These are phyloP conservation scores for Saprolegnia diclina DNA, from an alignment of 352 stramenopile genomes.

Conservation along the genomic window DNA sequence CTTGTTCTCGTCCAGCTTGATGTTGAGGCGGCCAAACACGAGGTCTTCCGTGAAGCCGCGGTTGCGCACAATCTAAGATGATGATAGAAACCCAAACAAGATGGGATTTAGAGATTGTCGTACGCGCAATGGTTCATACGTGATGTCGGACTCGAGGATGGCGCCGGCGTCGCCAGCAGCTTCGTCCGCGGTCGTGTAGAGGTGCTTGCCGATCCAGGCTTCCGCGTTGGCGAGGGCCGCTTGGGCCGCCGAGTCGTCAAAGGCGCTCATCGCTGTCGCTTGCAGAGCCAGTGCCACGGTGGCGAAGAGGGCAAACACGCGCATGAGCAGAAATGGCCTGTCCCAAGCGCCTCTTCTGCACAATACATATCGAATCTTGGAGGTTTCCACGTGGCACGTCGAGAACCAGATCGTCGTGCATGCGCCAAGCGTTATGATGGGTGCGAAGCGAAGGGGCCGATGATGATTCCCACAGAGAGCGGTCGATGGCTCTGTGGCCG, in stretches of 20 bases:
- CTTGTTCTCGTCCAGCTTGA: slow-evolving; percentile 9
- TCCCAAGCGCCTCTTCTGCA: too few relatives aligned
- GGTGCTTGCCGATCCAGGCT: neutral
- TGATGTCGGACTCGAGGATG: slow-evolving; percentile 5
- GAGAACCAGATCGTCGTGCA: too few relatives aligned
- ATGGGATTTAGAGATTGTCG: neutral
- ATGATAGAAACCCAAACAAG: neutral
- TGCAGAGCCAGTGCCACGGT: neutral
- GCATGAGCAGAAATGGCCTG: neutral
- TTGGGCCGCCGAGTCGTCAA: slow-evolving; percentile 2
- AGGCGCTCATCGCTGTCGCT: neutral
- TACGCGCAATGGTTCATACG: neutral
- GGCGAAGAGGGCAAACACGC: neutral
- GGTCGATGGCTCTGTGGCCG: too few relatives aligned
- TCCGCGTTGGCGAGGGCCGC: neutral
- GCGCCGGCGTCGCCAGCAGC: neutral
- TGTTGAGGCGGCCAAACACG: slow-evolving; percentile 8
- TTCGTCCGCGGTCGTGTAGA: neutral
- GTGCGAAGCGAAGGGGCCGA: too few relatives aligned
- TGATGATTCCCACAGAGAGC: too few relatives aligned
- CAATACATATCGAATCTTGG: too few relatives aligned
- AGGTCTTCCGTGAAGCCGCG: slow-evolving; percentile 9
- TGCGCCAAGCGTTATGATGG: too few relatives aligned
- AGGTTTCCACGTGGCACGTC: too few relatives aligned
- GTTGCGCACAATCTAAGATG: neutral